These are phyloP conservation scores for Xylariaceae sp. DNA, from an alignment of 2,329 filamentous ascomycete species.

Conservation along the genomic window DNA sequence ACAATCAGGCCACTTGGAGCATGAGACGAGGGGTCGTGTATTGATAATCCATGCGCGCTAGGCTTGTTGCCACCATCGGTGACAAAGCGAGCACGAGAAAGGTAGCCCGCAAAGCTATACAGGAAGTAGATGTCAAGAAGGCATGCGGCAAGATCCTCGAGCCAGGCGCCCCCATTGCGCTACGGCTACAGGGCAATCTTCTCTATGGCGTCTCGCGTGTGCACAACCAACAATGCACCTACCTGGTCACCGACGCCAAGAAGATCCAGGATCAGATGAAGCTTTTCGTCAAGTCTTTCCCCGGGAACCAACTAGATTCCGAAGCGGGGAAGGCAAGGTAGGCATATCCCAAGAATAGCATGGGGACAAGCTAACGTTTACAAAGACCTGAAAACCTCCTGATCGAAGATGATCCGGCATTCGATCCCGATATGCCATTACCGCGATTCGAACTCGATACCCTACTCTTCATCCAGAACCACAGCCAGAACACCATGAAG, in stretches of 20 bases:
- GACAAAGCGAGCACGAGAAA: conserved; percentile 64
- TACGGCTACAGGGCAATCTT: conserved; percentile 83
- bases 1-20: neutral
- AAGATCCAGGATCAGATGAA: conserved; percentile 69
- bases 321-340: conserved; percentile 68
- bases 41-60: conserved; percentile 33
- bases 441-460: conserved; percentile 52
- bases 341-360: conserved; percentile 19
- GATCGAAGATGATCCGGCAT: conserved; percentile 75
- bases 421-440: conserved; percentile 61
- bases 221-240: conserved; percentile 79
- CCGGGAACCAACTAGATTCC: conserved; percentile 58
- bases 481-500: conserved; percentile 27
- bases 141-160: conserved; percentile 85
- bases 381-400: conserved; percentile 68
- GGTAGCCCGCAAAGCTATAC: conserved; percentile 78
- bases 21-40: neutral
- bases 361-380: conserved; percentile 6
- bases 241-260: conserved; percentile 76
- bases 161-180: conserved; percentile 74
- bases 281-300: conserved; percentile 55
- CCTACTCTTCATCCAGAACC: conserved; percentile 31
- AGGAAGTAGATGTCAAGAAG: conserved; percentile 78
- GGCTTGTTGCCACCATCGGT: conserved; percentile 88
- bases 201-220: conserved; percentile 82